Evolutionary conservation across 805 yeast genomes (phyloP).

Genomic region (Ogataea dorogensis): DNA sequence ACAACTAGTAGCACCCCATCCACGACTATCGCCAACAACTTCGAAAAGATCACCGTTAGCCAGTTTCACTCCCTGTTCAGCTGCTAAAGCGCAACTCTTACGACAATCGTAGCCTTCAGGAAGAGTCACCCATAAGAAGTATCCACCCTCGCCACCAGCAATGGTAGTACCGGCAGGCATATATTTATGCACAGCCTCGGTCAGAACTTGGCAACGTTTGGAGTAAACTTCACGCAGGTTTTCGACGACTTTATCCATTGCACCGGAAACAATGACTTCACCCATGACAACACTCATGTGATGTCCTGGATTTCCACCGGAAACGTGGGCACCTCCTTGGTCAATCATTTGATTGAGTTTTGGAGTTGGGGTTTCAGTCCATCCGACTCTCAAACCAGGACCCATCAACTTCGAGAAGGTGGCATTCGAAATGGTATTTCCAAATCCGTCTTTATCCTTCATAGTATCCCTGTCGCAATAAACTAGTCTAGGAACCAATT

Average conservation of each 20-base stretch:
- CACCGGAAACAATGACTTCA: conserved; percentile 53
- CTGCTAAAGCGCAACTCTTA: conserved; percentile 35
- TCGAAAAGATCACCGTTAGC: conserved; percentile 78
- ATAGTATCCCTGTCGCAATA: conserved; percentile 60
- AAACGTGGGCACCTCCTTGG: conserved; percentile 72
- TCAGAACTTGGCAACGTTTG: conserved; percentile 44
- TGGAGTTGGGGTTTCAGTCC: conserved; percentile 69
- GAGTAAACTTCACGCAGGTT: conserved; percentile 44
- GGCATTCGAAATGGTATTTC: conserved; percentile 74
- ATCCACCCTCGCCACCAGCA: conserved; percentile 80
- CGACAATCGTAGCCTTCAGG: conserved; percentile 42
- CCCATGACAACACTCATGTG: conserved; percentile 64
- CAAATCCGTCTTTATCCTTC: conserved; percentile 39
- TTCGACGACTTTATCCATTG: conserved; percentile 45
- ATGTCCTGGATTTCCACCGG: conserved; percentile 87
- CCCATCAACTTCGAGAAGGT: conserved; percentile 78
- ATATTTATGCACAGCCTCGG: conserved; percentile 38
- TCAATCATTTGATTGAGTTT: conserved; percentile 57
- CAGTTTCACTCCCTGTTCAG: conserved; percentile 51
- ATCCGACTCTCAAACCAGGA: conserved; percentile 82
- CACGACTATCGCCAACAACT: conserved; percentile 57
- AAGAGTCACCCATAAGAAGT: conserved; percentile 71
- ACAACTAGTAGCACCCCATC: conserved; percentile 60
- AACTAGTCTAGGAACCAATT: conserved; percentile 41
- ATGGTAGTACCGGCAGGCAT: conserved; percentile 56